These are phyloP conservation scores for Albatrellus sp. DNA, from an alignment of 1,284 basidiomycete species.

Conservation along the genomic window DNA sequence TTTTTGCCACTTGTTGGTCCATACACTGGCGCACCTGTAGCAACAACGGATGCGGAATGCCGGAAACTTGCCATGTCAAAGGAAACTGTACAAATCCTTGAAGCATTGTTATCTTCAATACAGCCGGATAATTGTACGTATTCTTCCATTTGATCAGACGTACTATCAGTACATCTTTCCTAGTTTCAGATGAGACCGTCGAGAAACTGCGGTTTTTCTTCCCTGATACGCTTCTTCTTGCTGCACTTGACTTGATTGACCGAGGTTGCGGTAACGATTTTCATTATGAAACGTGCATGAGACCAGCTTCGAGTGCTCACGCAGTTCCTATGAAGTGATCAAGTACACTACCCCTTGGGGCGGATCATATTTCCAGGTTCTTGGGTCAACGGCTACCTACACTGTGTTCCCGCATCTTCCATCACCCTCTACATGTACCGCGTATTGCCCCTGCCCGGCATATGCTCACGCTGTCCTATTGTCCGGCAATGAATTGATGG, in stretches of 20 bases:
- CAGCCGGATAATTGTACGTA: constrained; percentile 7
- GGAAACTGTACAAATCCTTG: background rate
- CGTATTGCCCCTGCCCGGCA: constrained; percentile 65
- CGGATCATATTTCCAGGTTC: constrained; percentile 46
- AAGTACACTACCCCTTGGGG: constrained; percentile 46
- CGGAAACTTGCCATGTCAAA: background rate
- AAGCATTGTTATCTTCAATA: constrained; percentile 6
- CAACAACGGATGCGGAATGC: constrained; percentile 2
- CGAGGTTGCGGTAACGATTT: constrained; percentile 40
- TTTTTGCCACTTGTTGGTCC: no score
- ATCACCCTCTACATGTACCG: constrained; percentile 22
- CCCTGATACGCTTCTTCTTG: constrained; percentile 47
- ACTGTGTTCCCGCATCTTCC: constrained; percentile 42
- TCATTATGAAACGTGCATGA: background rate
- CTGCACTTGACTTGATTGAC: constrained; percentile 64
- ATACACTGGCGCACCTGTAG: background rate
- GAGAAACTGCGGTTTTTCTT: constrained; percentile 42
- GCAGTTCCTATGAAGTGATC: constrained; percentile 33
- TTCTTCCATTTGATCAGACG: background rate
- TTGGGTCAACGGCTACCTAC: constrained; percentile 52
- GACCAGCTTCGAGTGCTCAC: background rate
- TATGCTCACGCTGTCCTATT: constrained; percentile 52
- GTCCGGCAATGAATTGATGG: constrained; percentile 51
- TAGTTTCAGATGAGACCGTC: constrained; percentile 32
- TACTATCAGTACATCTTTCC: background rate